Evolutionary conservation across 345 rosid genomes (phyloP), one percentile per base, ranked within the genome.

Genomic region (Rhodomyrtus tomentosa): DNA sequence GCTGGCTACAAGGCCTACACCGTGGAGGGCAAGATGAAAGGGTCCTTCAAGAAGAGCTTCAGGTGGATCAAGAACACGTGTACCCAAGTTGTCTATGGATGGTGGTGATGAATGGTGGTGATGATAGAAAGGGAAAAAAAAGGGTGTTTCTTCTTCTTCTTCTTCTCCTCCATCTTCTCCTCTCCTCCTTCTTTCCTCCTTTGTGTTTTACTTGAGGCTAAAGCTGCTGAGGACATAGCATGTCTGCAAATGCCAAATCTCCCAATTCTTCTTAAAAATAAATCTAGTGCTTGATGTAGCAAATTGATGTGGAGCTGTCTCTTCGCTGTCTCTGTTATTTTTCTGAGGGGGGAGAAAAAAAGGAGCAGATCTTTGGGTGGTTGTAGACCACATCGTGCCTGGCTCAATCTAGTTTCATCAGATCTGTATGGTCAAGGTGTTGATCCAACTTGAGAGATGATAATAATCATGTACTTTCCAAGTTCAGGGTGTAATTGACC

Each of bases 21-120:
- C 13, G 94, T 95, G 68, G 98, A 97, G 86, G 98, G 96, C 32
- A 97, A 94, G 88, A 91, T 95, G 96, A 97, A 95, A 73, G 98
- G 96, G 40, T 94, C 98, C 85, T 62, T 97, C 11, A 92, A 92
- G 90, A 97, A 95, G 86, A 94, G 98, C 89, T 90, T 95, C 54
- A 92, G 93, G 88, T 95, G 98, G 99, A 90, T 97, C 93, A 97
- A 95, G 88, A 90, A 89, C 82, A 89, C 96, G 36, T 94, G 88
- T 87, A 87, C 88, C 42, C 95, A 94, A 83, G 93, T 90, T 56
- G 91, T 95, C 11, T 81, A 94, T 86, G 95, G 96, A 53, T 88
- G 90, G 90, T 89, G 93, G 89, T 93, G 91, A 91, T 85, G 38
- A 50, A 14, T 36, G 48, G 42, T 50, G 50, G 12, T 24, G 52